Evolutionary conservation across 2,329 filamentous ascomycete species (phyloP).

Genomic region (Onygena corvina): DNA sequence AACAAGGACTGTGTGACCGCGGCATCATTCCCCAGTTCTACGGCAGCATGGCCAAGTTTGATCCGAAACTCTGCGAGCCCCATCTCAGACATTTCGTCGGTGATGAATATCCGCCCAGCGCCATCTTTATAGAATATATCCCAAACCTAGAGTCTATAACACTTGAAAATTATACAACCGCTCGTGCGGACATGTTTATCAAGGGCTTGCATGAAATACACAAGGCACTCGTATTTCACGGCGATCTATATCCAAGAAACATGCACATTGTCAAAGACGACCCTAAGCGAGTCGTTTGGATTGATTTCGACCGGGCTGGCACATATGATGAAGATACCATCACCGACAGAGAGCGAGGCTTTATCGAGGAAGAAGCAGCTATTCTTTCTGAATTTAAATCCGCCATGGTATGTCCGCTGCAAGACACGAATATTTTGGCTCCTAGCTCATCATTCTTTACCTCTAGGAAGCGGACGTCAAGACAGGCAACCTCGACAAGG

Average conservation of each 20-base stretch:
- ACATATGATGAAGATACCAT: too few species aligned
- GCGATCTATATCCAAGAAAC: slow-evolving; percentile 20
- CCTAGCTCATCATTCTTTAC: too few species aligned
- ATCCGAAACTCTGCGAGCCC: slow-evolving; percentile 9
- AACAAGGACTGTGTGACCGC: slow-evolving; percentile 8
- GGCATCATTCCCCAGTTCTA: slow-evolving; percentile 12
- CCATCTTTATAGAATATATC: slow-evolving; percentile 22
- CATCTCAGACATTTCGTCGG: slow-evolving; percentile 9
- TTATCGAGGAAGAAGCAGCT: too few species aligned
- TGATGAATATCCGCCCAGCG: slow-evolving; percentile 17
- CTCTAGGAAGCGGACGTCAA: too few species aligned
- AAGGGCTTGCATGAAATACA: slow-evolving; percentile 19
- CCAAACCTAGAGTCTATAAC: slow-evolving; percentile 17
- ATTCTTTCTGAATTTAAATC: too few species aligned
- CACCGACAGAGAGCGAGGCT: too few species aligned
- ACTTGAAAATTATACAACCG: slow-evolving; percentile 18
- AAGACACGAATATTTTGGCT: too few species aligned
- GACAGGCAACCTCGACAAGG: too few species aligned
- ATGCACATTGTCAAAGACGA: slow-evolving; percentile 18
- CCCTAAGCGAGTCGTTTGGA: slow-evolving; percentile 16
- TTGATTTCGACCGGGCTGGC: slow-evolving; percentile 22
- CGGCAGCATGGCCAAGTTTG: slow-evolving; percentile 11
- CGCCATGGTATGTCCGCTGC: too few species aligned
- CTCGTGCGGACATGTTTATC: slow-evolving; percentile 15
- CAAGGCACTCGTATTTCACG: slow-evolving; percentile 17